These are phyloP conservation scores for Chimonanthus salicifolius DNA, from an alignment of 164 flowering plant genomes.

Conservation along the genomic window DNA sequence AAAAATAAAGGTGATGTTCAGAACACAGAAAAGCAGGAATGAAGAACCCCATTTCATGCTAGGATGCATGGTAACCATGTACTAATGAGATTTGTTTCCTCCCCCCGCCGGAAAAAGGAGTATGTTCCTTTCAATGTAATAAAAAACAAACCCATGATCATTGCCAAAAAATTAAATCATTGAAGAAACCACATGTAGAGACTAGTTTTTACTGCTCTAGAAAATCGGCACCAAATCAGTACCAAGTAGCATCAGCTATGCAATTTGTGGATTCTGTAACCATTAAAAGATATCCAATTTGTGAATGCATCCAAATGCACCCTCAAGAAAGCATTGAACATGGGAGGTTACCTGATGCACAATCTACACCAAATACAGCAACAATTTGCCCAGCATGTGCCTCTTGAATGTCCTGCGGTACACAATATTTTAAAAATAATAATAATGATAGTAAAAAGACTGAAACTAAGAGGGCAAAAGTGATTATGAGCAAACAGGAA, in stretches of 20 bases:
- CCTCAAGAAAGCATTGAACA: not conserved
- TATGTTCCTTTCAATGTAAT: not conserved
- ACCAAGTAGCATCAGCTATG: not conserved
- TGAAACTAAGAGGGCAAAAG: not conserved
- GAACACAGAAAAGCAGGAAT: not conserved
- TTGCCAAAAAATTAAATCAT: not conserved
- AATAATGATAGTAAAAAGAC: not conserved
- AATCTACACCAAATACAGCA: constrained; percentile 98
- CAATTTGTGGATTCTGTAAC: not conserved
- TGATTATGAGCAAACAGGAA: not conserved
- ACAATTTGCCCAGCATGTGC: constrained; percentile 99
- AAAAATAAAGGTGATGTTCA: not conserved
- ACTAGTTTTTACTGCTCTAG: not conserved
- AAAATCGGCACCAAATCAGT: not conserved
- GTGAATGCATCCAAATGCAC: not conserved
- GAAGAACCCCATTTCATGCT: too few relatives aligned
- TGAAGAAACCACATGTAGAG: not conserved
- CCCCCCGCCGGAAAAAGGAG: not conserved
- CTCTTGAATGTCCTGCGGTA: constrained; percentile 85
- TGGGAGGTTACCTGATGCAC: constrained; percentile 80
- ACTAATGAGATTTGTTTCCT: not conserved
- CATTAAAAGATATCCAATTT: too few relatives aligned
- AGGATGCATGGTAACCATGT: not conserved
- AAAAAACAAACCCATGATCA: not conserved
- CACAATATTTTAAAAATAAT: not conserved